Conservation (phyloP, 768 basidiomycete species). For the Stropharia rugosoannulata region DNA sequence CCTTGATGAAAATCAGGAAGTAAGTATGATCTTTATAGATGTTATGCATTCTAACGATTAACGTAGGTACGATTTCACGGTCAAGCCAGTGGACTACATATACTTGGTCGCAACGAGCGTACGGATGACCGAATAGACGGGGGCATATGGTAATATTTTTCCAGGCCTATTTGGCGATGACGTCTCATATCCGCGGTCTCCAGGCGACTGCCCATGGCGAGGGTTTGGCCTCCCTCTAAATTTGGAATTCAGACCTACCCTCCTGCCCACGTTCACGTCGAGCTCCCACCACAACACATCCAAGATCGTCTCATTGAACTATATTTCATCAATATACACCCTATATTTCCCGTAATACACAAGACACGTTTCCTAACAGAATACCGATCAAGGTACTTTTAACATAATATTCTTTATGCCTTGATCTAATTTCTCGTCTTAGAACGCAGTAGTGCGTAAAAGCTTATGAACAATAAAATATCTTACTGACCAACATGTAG, state of each 20-base stretch:
- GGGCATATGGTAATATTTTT: slow-evolving; percentile 56
- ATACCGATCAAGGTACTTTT: slow-evolving; percentile 48
- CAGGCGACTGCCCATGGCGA: slow-evolving; percentile 74
- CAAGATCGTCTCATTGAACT: slow-evolving; percentile 71
- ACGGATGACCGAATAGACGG: slow-evolving; percentile 69
- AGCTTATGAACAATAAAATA: background rate
- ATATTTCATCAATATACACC: slow-evolving; percentile 85
- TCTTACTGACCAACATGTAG: slow-evolving; percentile 9
- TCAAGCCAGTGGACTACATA: slow-evolving; percentile 70
- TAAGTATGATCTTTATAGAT: slow-evolving; percentile 19
- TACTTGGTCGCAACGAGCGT: slow-evolving; percentile 65
- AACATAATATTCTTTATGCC: background rate
- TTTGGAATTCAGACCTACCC: slow-evolving; percentile 35
- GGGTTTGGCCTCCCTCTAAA: slow-evolving; percentile 67
- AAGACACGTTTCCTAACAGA: slow-evolving; percentile 67
- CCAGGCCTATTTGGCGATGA: slow-evolving; percentile 3
- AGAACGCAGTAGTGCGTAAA: slow-evolving; percentile 18
- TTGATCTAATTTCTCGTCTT: slow-evolving; percentile 1
- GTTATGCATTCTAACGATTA: background rate
- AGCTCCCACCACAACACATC: slow-evolving; percentile 57
- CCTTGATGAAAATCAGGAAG: slow-evolving; percentile 76
- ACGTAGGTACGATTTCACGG: slow-evolving; percentile 82
- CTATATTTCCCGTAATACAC: slow-evolving; percentile 80
- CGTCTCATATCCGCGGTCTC: slow-evolving; percentile 14
- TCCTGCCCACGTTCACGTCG: slow-evolving; percentile 44